A percentile compares a stretch with the other conserved stretches of the same genome.
Conservation (phyloP, 2,329 filamentous ascomycete species). For the Ophiosphaerella narmari region DNA sequence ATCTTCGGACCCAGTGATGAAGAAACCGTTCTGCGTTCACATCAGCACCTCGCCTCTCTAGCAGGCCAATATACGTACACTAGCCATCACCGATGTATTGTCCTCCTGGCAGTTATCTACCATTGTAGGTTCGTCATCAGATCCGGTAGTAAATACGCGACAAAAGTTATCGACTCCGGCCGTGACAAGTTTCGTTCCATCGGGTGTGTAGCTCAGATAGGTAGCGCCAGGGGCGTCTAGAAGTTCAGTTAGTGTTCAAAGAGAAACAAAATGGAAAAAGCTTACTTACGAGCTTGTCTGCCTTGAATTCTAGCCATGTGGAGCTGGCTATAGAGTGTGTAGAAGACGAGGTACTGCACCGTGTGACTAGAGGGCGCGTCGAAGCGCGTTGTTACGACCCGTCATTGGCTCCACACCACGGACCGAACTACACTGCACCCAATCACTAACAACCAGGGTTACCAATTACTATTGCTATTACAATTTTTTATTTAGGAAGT, state of each 20-base stretch:
- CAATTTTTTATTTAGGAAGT: too few relatives aligned
- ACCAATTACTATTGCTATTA: too few relatives aligned
- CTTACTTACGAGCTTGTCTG: slow-evolving; percentile 40
- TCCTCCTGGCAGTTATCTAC: slow-evolving; percentile 90
- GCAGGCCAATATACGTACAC: slow-evolving; percentile 49
- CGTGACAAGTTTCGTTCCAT: slow-evolving; percentile 84
- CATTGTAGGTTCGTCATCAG: slow-evolving; percentile 87
- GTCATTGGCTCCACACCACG: too few relatives aligned
- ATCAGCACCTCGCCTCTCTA: neutral
- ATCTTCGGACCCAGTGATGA: slow-evolving; percentile 89
- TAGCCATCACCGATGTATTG: slow-evolving; percentile 77
- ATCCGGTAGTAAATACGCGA: slow-evolving; percentile 88
- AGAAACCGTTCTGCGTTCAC: slow-evolving; percentile 69
- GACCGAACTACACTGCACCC: too few relatives aligned
- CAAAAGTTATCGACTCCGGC: slow-evolving; percentile 93
- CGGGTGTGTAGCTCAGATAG: slow-evolving; percentile 84
- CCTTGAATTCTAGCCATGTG: slow-evolving; percentile 25
- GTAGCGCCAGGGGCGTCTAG: slow-evolving; percentile 83
- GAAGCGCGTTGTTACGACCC: too few relatives aligned
- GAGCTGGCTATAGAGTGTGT: too few relatives aligned
- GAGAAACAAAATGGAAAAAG: neutral
- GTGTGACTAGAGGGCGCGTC: too few relatives aligned
- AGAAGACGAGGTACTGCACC: too few relatives aligned
- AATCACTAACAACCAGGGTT: too few relatives aligned
- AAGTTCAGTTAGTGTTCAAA: slow-evolving; percentile 9